Conservation (phyloP, 306 rosid species). For the Inga oerstediana region DNA sequence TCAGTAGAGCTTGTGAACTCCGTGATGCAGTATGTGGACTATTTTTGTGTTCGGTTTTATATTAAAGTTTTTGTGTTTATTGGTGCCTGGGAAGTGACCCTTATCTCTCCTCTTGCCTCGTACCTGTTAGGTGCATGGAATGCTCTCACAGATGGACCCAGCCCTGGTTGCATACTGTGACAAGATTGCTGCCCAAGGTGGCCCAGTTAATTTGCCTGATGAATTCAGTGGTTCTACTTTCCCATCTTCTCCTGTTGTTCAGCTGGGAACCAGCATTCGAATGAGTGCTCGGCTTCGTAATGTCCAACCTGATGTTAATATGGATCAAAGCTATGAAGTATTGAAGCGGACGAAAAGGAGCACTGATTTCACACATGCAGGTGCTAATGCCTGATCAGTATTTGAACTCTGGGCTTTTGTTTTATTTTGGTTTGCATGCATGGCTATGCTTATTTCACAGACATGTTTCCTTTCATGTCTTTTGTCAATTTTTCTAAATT, state of each 20-base stretch:
- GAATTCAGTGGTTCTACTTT: slow-evolving; percentile 65
- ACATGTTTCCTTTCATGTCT: slow-evolving; percentile 3
- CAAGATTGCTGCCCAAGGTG: slow-evolving; percentile 88
- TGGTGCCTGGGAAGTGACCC: not conserved
- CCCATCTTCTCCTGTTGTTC: slow-evolving; percentile 77
- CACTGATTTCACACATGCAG: slow-evolving; percentile 59
- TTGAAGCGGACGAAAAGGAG: slow-evolving; percentile 70
- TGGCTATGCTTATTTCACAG: slow-evolving; percentile 15
- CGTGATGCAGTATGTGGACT: slow-evolving; percentile 75
- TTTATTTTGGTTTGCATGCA: not conserved
- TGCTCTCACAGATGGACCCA: slow-evolving; percentile 98
- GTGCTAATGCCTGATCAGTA: slow-evolving; percentile 41
- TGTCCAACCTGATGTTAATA: slow-evolving; percentile 76
- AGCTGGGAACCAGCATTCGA: slow-evolving; percentile 49
- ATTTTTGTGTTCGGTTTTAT: slow-evolving; percentile 32
- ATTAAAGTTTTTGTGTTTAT: slow-evolving; percentile 16
- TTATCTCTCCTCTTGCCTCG: not conserved
- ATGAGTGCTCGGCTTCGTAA: slow-evolving; percentile 90
- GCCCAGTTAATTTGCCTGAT: slow-evolving; percentile 73
- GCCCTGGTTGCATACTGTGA: slow-evolving; percentile 85
- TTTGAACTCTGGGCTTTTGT: not conserved
- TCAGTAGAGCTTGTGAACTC: slow-evolving; percentile 92
- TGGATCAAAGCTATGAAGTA: slow-evolving; percentile 74
- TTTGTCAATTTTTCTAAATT: not conserved
- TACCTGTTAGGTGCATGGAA: slow-evolving; percentile 77